These are phyloP conservation scores for Cardiosporidium cionae DNA, from an alignment of 169 alveolate species.

Conservation along the genomic window DNA sequence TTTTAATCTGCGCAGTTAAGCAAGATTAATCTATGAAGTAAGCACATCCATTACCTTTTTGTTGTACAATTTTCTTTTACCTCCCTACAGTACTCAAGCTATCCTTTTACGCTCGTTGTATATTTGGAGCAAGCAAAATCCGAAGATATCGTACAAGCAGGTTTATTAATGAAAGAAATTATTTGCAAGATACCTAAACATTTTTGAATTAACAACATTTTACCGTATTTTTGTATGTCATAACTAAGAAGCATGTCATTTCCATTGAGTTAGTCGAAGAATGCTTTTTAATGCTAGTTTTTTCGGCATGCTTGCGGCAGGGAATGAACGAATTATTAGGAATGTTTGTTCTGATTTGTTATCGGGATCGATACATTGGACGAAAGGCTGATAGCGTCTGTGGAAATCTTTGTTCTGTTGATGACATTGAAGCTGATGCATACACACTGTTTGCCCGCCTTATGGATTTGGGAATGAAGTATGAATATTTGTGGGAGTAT, in stretches of 20 bases:
- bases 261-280: too few species aligned
- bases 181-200: not conserved
- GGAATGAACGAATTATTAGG: slow-evolving; percentile 63
- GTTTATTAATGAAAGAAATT: slow-evolving; percentile 1
- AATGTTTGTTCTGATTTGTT: slow-evolving; percentile 25
- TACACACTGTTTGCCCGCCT: slow-evolving; percentile 44
- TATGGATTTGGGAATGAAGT: slow-evolving; percentile 38
- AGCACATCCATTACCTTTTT: not conserved
- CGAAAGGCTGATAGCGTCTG: not conserved
- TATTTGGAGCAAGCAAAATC: slow-evolving; percentile 65
- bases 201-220: not conserved
- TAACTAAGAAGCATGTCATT: too few species aligned
- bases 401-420: not conserved
- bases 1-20: too few species aligned
- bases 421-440: slow-evolving; percentile 52
- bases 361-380: slow-evolving; percentile 20
- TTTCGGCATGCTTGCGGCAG: not conserved
- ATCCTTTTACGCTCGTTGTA: slow-evolving; percentile 58
- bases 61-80: slow-evolving; percentile 59
- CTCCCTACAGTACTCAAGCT: slow-evolving; percentile 48
- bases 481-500: slow-evolving; percentile 21
- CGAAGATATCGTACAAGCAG: slow-evolving; percentile 71
- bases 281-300: too few species aligned
- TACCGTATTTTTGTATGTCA: not conserved
- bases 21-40: not conserved